Evolutionary conservation across 139 green algal genomes (phyloP), one percentile per base, ranked within the genome.

Genomic region (Coelastrella sp.): DNA sequence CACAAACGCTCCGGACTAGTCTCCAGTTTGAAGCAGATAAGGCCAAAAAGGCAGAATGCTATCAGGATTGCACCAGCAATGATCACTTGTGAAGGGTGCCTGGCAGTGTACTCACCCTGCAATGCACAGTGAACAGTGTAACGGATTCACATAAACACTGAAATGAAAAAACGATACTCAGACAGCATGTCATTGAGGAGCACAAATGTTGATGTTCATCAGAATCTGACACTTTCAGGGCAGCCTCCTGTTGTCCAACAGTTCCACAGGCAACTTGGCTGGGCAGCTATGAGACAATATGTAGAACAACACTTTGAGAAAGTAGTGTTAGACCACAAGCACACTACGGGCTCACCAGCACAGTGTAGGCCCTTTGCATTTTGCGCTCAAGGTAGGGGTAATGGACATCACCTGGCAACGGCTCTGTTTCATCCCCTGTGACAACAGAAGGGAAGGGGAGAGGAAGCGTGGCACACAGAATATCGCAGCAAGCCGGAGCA

Each of bases 1-100:
- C 97, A 99, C 49, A 99, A 92, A 83, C 89, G 57, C 91, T 95
- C 90, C 0, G 96, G 96, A 78, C 94, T 90, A 0, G 91, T 95
- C 78, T 92, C 90, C 20, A 97, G 92, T 17, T 90, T 63, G 87
- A 97, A 94, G 4, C 89, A 79, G 35, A 95, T 7, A 57, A 98
- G 89, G 7, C 95, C 94, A 56, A 96, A 78, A 10, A 87, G 91
- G 85, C 89, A 94, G 56, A 94, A 68, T 7, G 11, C 85, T 75
- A 97, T 87, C 56, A 94, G 87, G 78, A 91, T 19, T 9, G 92
- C 17, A 49, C 85, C 91, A 11, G 90, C 20, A 4, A 22, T 70
- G 25, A 97, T 91, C 35, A 94, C 90, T 6, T 80, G 89, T 20
- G 85, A 22, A 0, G 96, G 95, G 35, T 89, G 76, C 9, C 57